Evolutionary conservation across 345 rosid species (phyloP).

Genomic region (Acer saccharum): DNA sequence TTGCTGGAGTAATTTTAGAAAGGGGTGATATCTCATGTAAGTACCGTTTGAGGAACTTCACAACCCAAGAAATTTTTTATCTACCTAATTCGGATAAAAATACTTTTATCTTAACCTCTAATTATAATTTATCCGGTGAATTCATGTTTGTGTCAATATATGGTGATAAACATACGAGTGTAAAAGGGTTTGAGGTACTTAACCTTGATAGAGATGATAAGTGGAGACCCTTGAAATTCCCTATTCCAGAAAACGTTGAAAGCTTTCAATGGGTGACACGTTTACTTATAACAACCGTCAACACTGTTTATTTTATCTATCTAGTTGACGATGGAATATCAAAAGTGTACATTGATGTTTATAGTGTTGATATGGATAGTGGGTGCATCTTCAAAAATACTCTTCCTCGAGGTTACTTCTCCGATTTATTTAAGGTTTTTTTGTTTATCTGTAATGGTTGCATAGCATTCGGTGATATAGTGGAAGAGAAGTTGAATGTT

Average conservation of each 20-base stretch:
- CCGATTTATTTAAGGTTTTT: not conserved
- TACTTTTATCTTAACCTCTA: not conserved
- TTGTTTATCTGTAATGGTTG: not conserved
- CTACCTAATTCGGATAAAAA: not conserved
- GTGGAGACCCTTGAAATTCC: not conserved
- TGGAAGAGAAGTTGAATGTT: not conserved
- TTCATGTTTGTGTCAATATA: not conserved
- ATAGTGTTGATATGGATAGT: not conserved
- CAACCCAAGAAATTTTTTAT: not conserved
- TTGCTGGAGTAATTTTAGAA: not conserved
- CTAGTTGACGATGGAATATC: not conserved
- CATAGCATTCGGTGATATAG: not conserved
- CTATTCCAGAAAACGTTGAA: no score
- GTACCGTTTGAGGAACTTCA: conserved; percentile 3
- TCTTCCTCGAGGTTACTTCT: not conserved
- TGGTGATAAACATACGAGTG: not conserved
- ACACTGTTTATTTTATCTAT: not conserved
- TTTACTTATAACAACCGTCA: no score
- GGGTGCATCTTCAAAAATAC: not conserved
- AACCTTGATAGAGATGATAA: not conserved
- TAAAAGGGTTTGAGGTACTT: not conserved
- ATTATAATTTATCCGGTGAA: not conserved
- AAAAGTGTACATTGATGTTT: not conserved
- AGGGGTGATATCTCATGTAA: not conserved
- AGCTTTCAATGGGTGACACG: no score